Evolutionary conservation across 2,329 filamentous ascomycete genomes (phyloP).

Genomic region (Calonectria hawksworthii): DNA sequence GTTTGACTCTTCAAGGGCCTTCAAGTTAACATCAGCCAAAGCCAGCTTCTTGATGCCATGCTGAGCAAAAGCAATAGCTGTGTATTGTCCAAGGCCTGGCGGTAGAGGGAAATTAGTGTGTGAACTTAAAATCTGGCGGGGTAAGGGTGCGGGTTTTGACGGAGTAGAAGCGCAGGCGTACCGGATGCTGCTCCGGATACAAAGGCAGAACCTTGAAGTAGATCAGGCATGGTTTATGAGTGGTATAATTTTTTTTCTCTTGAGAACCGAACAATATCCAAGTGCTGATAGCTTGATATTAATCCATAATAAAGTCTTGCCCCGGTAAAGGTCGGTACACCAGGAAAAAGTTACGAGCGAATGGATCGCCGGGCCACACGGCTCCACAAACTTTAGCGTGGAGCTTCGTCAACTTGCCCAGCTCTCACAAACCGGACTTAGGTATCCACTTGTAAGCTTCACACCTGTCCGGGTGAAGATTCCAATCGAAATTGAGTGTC

Average conservation of each 20-base stretch:
- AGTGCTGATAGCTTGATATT: background rate
- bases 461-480: background rate
- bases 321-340: constrained; percentile 3
- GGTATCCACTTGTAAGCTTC: background rate
- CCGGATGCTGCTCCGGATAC: constrained; percentile 63
- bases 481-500: background rate
- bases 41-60: constrained; percentile 63
- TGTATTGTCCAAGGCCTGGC: constrained; percentile 63
- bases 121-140: constrained; percentile 4
- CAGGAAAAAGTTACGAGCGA: constrained; percentile 11
- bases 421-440: background rate
- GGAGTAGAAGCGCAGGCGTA: constrained; percentile 39
- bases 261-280: background rate
- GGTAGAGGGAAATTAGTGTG: constrained; percentile 7
- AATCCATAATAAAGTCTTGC: background rate
- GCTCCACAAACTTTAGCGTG: constrained; percentile 33
- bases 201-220: constrained; percentile 62
- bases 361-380: constrained; percentile 1
- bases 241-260: background rate
- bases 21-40: constrained; percentile 59
- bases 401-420: background rate
- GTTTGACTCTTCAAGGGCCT: constrained; percentile 49
- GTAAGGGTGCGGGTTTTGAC: background rate
- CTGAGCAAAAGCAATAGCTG: constrained; percentile 61
- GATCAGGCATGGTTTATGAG: constrained; percentile 46